Percentiles rank a stretch among this genome's conserved stretches.
Evolutionary conservation across 176 grass and related monocot genomes (phyloP).

Genomic region (Calamus simplicifolius): DNA sequence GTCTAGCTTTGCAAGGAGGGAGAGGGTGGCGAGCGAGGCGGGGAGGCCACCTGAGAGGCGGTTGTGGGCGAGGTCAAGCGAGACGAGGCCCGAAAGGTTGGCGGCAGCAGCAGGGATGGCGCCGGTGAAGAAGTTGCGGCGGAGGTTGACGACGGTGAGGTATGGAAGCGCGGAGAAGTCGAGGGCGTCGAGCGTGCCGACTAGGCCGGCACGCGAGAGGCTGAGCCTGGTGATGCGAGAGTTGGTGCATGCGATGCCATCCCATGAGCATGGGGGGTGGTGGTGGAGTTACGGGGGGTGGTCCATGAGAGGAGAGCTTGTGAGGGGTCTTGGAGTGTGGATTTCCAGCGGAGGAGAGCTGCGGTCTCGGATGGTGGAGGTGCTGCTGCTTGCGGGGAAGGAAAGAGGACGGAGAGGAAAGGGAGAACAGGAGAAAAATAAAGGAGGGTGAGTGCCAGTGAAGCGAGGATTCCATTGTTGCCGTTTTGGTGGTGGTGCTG

Average conservation of each 20-base stretch:
- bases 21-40: too few relatives aligned
- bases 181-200: constrained; percentile 3
- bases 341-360: constrained; percentile 15
- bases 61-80: constrained; percentile 6
- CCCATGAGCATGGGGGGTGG: constrained; percentile 5
- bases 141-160: not conserved
- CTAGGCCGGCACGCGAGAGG: not conserved
- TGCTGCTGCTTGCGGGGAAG: too few relatives aligned
- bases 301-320: not conserved
- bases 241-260: not conserved
- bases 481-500: too few relatives aligned
- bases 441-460: too few relatives aligned
- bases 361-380: not conserved
- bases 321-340: not conserved
- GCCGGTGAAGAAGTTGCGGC: not conserved
- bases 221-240: not conserved
- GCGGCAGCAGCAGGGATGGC: not conserved
- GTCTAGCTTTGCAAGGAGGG: too few relatives aligned
- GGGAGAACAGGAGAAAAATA: too few relatives aligned
- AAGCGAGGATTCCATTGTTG: too few relatives aligned
- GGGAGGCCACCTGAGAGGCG: not conserved
- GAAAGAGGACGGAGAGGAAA: too few relatives aligned
- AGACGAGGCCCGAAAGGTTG: not conserved
- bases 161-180: not conserved
- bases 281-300: not conserved